Evolutionary conservation across 192 early-diverging fungal genomes (phyloP), one percentile per base, ranked within the genome.

Genomic region (Gamsiella multidivaricata): DNA sequence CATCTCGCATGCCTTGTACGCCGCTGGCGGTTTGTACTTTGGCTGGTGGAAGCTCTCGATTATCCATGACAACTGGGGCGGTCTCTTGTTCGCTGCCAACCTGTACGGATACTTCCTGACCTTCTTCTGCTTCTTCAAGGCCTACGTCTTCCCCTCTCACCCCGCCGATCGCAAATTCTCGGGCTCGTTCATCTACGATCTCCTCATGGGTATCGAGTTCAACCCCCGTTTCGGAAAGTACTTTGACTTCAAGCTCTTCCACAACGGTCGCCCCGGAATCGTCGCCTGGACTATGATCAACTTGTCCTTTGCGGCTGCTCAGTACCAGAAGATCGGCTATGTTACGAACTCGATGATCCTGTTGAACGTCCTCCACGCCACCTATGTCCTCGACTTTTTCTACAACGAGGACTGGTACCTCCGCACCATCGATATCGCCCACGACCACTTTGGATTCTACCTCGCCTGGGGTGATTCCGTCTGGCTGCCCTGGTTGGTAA

Each of bases 401-500:
- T 87, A 85, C 71, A 83, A 91, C 69, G 93, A 94, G 84, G 91
- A 94, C 81, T 94, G 93, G 93, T 94, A 94, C 82, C 83, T 94
- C 45, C 70, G 93, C 49, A 94, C 93, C 42, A 93, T 94, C 69
- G 90, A 94, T 76, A 93, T 94, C 63, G 86, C 86, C 55, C 93
- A 94, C 79, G 93, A 94, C 72, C 93, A 94, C 82, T 93, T 94
- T 80, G 93, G 93, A 28, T 94, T 92, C 82, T 93, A 94, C 82
- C 84, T 94, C 26, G 89, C 91, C 22, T 94, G 92, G 92, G 92
- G 92, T 43, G 92, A 94, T 79, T 83, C 80, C 43, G 92, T 92
- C 23, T 94, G 91, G 92, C 80, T 94, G 37, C 92, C 92, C 22
- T 94, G 83, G 80, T 88, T 94, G 90, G 82, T 87, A 71, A 61